phyloP scores from a whole-genome alignment of 2,329 filamentous ascomycete species.

The Emmonsiellopsis sp. region DNA sequence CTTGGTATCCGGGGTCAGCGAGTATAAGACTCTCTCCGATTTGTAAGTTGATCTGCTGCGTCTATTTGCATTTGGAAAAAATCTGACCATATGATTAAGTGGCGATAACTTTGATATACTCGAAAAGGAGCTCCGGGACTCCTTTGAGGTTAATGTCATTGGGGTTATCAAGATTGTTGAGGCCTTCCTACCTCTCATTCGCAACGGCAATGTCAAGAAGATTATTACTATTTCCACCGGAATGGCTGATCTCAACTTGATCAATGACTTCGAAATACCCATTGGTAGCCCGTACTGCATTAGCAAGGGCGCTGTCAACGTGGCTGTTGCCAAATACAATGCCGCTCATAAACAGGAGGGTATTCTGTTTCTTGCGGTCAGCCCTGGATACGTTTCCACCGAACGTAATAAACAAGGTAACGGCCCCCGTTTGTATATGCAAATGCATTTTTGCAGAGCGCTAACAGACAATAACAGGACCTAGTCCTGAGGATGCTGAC shows the following conservation, averaged over 20 bases:
- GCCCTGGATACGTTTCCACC: slow-evolving; percentile 45
- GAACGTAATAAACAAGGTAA: slow-evolving; percentile 22
- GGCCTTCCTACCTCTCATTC: slow-evolving; percentile 45
- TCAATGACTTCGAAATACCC: slow-evolving; percentile 29
- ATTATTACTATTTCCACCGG: slow-evolving; percentile 43
- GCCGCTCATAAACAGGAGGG: slow-evolving; percentile 42
- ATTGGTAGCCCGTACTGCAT: slow-evolving; percentile 35
- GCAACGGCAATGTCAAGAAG: slow-evolving; percentile 45
- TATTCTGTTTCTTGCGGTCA: slow-evolving; percentile 44
- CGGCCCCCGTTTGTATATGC: slow-evolving; percentile 6
- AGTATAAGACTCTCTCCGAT: slow-evolving; percentile 25
- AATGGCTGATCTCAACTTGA: slow-evolving; percentile 40
- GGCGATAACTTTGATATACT: slow-evolving; percentile 24
- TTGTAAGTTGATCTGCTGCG: slow-evolving; percentile 26
- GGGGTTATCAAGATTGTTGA: slow-evolving; percentile 47
- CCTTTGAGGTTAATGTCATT: slow-evolving; percentile 42
- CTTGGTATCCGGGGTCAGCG: slow-evolving; percentile 21
- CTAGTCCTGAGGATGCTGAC: slow-evolving; percentile 8
- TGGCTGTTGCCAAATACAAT: slow-evolving; percentile 45
- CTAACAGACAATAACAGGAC: slow-evolving; percentile 16
- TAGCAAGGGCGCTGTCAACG: slow-evolving; percentile 46
- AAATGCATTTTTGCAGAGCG: slow-evolving; percentile 2
- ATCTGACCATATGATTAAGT: slow-evolving; percentile 13
- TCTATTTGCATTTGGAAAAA: slow-evolving; percentile 1
- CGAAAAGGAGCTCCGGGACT: slow-evolving; percentile 22